Conservation (phyloP, 768 basidiomycete species). For the Guyanaporus albipodus region DNA sequence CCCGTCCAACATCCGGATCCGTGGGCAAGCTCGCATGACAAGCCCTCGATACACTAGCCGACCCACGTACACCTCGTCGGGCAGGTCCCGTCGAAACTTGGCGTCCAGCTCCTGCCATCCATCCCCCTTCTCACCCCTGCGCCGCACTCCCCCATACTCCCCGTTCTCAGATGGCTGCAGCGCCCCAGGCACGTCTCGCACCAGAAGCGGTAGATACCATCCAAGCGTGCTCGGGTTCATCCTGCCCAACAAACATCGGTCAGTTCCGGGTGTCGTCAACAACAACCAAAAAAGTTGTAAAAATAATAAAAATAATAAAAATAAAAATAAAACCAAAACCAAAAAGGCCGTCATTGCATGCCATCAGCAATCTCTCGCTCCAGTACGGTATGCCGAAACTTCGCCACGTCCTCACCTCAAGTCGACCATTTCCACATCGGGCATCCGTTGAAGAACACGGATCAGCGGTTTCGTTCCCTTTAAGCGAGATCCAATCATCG, state of each 20-base stretch:
- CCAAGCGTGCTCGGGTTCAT: conserved; percentile 98
- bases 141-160: conserved; percentile 12
- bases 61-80: conserved; percentile 83
- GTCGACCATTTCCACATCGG: conserved; percentile 85
- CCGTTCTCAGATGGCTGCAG: conserved; percentile 55
- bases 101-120: conserved; percentile 77
- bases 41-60: conserved; percentile 88
- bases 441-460: conserved; percentile 64
- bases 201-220: conserved; percentile 89
- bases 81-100: conserved; percentile 85
- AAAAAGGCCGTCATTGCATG: no score
- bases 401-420: conserved; percentile 59
- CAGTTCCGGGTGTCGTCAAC: conserved; percentile 24
- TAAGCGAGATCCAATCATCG: conserved; percentile 80
- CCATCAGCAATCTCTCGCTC: not conserved
- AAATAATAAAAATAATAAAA: no score
- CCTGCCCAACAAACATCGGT: conserved; percentile 36
- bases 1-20: conserved; percentile 78
- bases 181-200: conserved; percentile 63
- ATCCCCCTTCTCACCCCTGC: conserved; percentile 31
- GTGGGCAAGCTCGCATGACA: conserved; percentile 70
- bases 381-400: conserved; percentile 2
- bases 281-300: not conserved
- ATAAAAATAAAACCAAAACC: no score
- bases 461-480: conserved; percentile 72